A percentile compares a stretch with the other conserved stretches of the same genome.
Conservation (phyloP, 139 green algal genomes). For the Coelastrella sp. region DNA sequence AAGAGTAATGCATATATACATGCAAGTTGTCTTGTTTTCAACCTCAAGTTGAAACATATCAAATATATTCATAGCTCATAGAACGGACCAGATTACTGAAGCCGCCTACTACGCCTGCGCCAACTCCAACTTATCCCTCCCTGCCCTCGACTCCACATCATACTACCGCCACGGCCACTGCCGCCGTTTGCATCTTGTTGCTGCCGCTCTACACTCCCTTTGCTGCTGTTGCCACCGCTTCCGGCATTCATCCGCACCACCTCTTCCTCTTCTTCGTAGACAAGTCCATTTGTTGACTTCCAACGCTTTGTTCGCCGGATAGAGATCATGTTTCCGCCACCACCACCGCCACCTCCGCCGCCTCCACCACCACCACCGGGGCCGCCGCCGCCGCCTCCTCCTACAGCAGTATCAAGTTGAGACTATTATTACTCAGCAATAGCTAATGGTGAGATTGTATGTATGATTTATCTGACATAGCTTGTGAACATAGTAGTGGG, state of each 20-base stretch:
- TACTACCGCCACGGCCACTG: neutral
- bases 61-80: too few relatives aligned
- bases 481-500: too few relatives aligned
- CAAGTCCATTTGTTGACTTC: constrained; percentile 12
- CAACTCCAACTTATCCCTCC: constrained; percentile 43
- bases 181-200: constrained; percentile 30
- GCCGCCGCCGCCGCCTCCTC: constrained; percentile 8
- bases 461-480: too few relatives aligned
- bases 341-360: constrained; percentile 39
- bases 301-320: constrained; percentile 35
- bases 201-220: neutral
- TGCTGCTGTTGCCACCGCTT: constrained; percentile 49
- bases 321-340: constrained; percentile 35
- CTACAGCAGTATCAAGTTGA: too few relatives aligned
- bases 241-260: constrained; percentile 46
- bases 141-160: constrained; percentile 13
- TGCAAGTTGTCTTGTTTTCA: too few relatives aligned
- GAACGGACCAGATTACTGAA: too few relatives aligned
- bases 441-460: too few relatives aligned
- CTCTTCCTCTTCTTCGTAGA: constrained; percentile 47
- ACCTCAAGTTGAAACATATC: too few relatives aligned
- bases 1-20: too few relatives aligned
- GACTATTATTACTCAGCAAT: too few relatives aligned
- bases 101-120: neutral
- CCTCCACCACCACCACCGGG: constrained; percentile 29